phyloP scores from a whole-genome alignment of 768 basidiomycete species.

The Cytidiella melzeri region DNA sequence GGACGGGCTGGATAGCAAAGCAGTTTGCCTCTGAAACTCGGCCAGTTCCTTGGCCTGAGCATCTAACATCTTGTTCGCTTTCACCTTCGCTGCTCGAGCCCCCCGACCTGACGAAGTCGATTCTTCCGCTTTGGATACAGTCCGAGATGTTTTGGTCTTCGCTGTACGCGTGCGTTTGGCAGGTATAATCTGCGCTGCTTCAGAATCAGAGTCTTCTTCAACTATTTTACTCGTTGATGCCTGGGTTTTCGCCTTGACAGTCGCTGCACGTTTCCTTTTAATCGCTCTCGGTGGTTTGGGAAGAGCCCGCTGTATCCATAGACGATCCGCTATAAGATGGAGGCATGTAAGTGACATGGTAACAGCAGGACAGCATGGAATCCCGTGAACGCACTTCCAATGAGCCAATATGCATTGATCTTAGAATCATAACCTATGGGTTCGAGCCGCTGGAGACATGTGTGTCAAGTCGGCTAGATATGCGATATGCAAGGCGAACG shows the following conservation, averaged over 20 bases:
- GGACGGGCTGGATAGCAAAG: constrained; percentile 14
- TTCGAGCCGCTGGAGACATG: constrained; percentile 58
- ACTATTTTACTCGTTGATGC: constrained; percentile 16
- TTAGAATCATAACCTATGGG: constrained; percentile 81
- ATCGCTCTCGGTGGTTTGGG: constrained; percentile 39
- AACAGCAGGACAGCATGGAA: background rate
- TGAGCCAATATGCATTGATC: constrained; percentile 78
- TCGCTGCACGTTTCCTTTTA: constrained; percentile 34
- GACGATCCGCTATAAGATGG: constrained; percentile 54
- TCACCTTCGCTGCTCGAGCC: constrained; percentile 61
- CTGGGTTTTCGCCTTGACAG: constrained; percentile 14
- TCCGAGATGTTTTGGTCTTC: constrained; percentile 8
- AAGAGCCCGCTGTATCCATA: constrained; percentile 79
- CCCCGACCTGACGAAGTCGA: constrained; percentile 34
- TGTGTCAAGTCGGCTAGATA: background rate
- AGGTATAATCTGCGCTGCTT: constrained; percentile 12
- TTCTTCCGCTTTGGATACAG: background rate
- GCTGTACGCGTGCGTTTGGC: constrained; percentile 8
- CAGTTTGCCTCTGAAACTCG: constrained; percentile 50
- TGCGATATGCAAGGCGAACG: constrained; percentile 23
- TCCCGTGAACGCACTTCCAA: constrained; percentile 53
- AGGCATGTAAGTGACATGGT: constrained; percentile 6
- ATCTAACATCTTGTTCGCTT: constrained; percentile 65
- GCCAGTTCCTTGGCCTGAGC: constrained; percentile 65
- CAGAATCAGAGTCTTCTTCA: constrained; percentile 20